Evolutionary conservation across 2,329 filamentous ascomycete genomes (phyloP).

Genomic region (Acrodontium crateriforme): DNA sequence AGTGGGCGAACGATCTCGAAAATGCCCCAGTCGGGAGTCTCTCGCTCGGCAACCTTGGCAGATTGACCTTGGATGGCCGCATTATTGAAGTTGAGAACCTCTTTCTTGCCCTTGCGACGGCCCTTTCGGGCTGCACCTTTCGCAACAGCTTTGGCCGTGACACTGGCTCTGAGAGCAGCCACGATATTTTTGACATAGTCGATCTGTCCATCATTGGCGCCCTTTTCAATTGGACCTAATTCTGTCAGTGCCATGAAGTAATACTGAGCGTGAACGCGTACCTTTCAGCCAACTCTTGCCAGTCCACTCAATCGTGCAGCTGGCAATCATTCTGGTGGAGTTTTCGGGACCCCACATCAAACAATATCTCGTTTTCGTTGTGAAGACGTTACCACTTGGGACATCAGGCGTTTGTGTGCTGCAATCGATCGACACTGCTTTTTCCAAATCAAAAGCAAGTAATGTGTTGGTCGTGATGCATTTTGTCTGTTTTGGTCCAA

Average conservation of each 20-base stretch:
- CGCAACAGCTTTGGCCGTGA: conserved; percentile 50
- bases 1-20: conserved; percentile 64
- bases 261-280: conserved; percentile 27
- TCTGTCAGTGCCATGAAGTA: conserved; percentile 6
- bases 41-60: conserved; percentile 18
- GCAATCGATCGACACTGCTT: conserved; percentile 67
- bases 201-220: conserved; percentile 76
- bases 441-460: conserved; percentile 78
- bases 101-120: conserved; percentile 39
- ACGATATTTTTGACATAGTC: conserved; percentile 72
- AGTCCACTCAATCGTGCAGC: conserved; percentile 85
- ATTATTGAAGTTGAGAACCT: conserved; percentile 30
- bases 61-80: conserved; percentile 24
- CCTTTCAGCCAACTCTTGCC: conserved; percentile 98
- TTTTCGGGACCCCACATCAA: conserved; percentile 85
- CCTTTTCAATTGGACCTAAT: conserved; percentile 85
- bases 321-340: conserved; percentile 71
- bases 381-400: conserved; percentile 82
- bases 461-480: conserved; percentile 77
- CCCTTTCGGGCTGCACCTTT: conserved; percentile 35
- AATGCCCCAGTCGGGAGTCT: conserved; percentile 52
- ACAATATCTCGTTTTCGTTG: conserved; percentile 87
- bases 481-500: conserved; percentile 89
- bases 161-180: conserved; percentile 56
- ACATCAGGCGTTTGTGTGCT: conserved; percentile 88